These are phyloP conservation scores for Quercus rubra DNA, from an alignment of 306 rosid species.

Conservation along the genomic window DNA sequence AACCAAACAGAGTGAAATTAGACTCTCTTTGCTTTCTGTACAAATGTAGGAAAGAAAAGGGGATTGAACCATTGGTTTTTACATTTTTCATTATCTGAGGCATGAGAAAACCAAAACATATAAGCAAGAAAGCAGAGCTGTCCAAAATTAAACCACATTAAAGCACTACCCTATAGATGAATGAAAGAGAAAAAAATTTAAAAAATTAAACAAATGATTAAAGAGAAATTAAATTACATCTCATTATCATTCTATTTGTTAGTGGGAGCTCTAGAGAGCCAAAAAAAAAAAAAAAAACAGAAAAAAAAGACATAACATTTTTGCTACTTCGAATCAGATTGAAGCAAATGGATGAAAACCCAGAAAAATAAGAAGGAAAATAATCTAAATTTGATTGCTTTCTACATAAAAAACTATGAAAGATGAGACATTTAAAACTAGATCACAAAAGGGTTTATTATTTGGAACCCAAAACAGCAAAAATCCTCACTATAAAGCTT, in stretches of 20 bases:
- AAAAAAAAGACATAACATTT: background rate
- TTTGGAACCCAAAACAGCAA: background rate
- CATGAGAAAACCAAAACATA: background rate
- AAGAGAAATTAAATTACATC: too few species aligned
- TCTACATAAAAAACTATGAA: too few species aligned
- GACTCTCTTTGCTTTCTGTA: background rate
- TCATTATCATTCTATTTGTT: too few species aligned
- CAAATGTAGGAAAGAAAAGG: background rate
- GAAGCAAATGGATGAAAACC: background rate
- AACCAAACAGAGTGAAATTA: background rate
- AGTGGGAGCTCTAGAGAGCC: background rate
- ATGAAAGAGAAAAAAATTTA: background rate
- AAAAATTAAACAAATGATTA: too few species aligned
- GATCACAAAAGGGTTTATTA: background rate
- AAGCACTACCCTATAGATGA: background rate
- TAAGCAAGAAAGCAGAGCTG: background rate
- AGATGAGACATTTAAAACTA: background rate
- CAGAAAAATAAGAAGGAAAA: background rate
- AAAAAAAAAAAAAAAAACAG: background rate
- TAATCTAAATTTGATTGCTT: too few species aligned
- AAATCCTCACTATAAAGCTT: background rate
- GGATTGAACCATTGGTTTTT: background rate
- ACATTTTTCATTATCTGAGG: background rate
- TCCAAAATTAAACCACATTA: background rate
- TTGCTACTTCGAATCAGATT: background rate